Conservation (phyloP, 352 stramenopile genomes). For the Pythium aphanidermatum region DNA sequence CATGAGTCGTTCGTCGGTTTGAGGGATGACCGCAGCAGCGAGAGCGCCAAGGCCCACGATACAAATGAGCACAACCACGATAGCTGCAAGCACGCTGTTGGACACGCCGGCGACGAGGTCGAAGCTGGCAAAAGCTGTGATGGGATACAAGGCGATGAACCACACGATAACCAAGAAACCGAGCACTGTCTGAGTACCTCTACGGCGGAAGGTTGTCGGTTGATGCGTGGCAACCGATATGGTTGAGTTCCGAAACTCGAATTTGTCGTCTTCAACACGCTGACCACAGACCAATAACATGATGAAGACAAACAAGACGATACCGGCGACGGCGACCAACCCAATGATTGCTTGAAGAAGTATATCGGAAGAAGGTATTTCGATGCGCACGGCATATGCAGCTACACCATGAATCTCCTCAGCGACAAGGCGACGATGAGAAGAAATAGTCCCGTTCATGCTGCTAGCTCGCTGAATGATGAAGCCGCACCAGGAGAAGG, state of each 20-base stretch:
- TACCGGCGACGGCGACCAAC: conserved; percentile 16
- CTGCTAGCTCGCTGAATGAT: conserved; percentile 21
- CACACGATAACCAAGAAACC: conserved; percentile 34
- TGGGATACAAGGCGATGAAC: conserved; percentile 33
- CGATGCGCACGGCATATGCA: conserved; percentile 28
- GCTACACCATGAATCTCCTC: conserved; percentile 17
- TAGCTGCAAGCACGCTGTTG: conserved; percentile 15
- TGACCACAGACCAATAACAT: conserved; percentile 10
- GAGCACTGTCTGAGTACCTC: conserved; percentile 24
- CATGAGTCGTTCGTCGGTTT: conserved; percentile 21
- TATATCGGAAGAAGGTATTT: conserved; percentile 18
- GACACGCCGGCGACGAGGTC: conserved; percentile 24
- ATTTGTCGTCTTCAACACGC: conserved; percentile 16
- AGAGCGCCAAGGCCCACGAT: conserved; percentile 10
- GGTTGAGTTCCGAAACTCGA: conserved; percentile 16
- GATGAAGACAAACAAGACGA: conserved; percentile 19
- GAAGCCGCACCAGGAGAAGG: conserved; percentile 43
- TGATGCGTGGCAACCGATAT: conserved; percentile 3
- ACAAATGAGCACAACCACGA: conserved; percentile 23
- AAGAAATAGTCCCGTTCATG: neutral
- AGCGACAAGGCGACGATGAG: conserved; percentile 17
- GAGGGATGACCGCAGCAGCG: conserved; percentile 11
- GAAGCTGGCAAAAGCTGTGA: conserved; percentile 28
- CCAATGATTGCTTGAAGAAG: conserved; percentile 21
- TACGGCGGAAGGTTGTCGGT: conserved; percentile 7